Conservation (phyloP, 768 basidiomycete genomes). For the Mycena rebaudengoi region DNA sequence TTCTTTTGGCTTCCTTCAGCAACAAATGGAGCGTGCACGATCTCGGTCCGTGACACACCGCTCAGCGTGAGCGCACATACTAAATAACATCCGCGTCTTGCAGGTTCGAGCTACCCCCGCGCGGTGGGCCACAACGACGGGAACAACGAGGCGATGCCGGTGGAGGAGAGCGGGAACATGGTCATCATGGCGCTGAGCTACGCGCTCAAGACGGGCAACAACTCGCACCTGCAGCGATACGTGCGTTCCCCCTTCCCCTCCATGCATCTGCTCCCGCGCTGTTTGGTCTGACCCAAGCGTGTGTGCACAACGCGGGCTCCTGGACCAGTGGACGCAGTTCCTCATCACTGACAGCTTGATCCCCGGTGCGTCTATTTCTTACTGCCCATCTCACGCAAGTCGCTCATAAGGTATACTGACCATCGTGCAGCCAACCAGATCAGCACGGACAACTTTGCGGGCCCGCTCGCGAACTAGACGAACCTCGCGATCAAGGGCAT, state of each 20-base stretch:
- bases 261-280: background rate
- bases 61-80: constrained; percentile 30
- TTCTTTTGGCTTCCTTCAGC: no score
- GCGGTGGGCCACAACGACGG: constrained; percentile 35
- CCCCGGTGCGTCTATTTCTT: constrained; percentile 34
- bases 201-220: constrained; percentile 60
- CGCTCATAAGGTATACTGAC: background rate
- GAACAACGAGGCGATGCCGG: constrained; percentile 47
- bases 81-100: constrained; percentile 47
- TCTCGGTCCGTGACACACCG: constrained; percentile 53
- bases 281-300: no score
- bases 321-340: constrained; percentile 72
- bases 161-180: constrained; percentile 76
- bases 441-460: constrained; percentile 62
- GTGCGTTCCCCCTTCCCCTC: constrained; percentile 35
- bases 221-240: constrained; percentile 55
- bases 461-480: constrained; percentile 65
- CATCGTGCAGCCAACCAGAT: constrained; percentile 52
- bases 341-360: constrained; percentile 59
- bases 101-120: constrained; percentile 30
- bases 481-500: constrained; percentile 79
- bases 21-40: constrained; percentile 72
- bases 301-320: constrained; percentile 47
- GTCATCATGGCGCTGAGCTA: constrained; percentile 75
- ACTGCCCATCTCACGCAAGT: background rate